Percentiles rank a stretch among this genome's conserved stretches.
phyloP scores from a whole-genome alignment of 495 filamentous ascomycete species.

The Lasiosphaeris hirsuta region DNA sequence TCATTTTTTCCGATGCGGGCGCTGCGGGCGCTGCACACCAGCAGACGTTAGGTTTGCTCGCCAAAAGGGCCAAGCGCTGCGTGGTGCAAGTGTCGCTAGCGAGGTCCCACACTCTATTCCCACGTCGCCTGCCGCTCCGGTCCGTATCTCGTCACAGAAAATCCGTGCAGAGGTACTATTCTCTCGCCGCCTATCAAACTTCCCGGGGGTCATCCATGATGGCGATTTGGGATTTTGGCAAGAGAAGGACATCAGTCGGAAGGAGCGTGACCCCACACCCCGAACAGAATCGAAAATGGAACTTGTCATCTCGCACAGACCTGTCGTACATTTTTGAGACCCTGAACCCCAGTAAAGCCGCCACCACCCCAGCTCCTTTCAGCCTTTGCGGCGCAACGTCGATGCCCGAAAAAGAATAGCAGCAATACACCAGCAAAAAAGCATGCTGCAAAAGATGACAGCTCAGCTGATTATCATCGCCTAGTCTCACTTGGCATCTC shows the following conservation, averaged over 20 bases:
- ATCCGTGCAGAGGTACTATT: too few relatives aligned
- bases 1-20: too few relatives aligned
- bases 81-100: neutral
- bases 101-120: slow-evolving; percentile 4
- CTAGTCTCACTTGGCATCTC: neutral
- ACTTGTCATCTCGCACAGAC: slow-evolving; percentile 2
- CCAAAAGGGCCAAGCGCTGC: neutral
- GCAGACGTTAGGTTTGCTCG: too few relatives aligned
- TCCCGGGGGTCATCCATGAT: too few relatives aligned
- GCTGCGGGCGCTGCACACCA: too few relatives aligned
- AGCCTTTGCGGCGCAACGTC: neutral
- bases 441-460: neutral
- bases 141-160: too few relatives aligned
- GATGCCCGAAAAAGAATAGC: neutral
- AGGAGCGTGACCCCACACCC: too few relatives aligned
- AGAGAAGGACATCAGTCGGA: too few relatives aligned
- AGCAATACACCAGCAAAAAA: neutral
- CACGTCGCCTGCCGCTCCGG: neutral
- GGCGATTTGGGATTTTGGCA: too few relatives aligned
- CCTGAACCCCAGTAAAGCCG: neutral
- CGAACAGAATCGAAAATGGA: too few relatives aligned
- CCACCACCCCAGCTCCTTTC: neutral
- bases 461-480: neutral
- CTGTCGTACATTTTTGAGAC: slow-evolving; percentile 2
- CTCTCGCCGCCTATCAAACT: too few relatives aligned